Evolutionary conservation across 805 yeast species (phyloP).

Genomic region (Lachancea kluyveri): DNA sequence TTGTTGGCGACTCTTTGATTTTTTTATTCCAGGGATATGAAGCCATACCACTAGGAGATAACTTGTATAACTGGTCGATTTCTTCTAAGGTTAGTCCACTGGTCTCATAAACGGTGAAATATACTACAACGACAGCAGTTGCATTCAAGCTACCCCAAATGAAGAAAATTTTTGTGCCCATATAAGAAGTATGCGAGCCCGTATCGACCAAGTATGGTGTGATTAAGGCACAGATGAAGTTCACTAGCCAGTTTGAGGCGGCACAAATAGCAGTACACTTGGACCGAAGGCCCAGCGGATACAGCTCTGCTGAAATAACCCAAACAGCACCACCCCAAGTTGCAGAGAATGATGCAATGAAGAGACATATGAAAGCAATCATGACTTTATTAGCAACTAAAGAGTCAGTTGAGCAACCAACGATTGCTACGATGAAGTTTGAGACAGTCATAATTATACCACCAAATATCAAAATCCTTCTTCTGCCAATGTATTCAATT

Average conservation of each 20-base stretch:
- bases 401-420: slow-evolving; percentile 44
- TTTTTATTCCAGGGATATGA: slow-evolving; percentile 39
- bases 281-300: slow-evolving; percentile 67
- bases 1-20: slow-evolving; percentile 13
- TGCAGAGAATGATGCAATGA: slow-evolving; percentile 71
- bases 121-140: slow-evolving; percentile 52
- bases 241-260: slow-evolving; percentile 75
- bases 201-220: slow-evolving; percentile 73
- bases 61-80: slow-evolving; percentile 65
- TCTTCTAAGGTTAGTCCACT: slow-evolving; percentile 76
- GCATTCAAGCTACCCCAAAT: slow-evolving; percentile 73
- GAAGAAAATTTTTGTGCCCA: slow-evolving; percentile 70
- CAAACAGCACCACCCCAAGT: slow-evolving; percentile 82
- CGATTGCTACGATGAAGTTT: slow-evolving; percentile 63
- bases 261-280: slow-evolving; percentile 71
- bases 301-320: slow-evolving; percentile 64
- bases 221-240: slow-evolving; percentile 65
- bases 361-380: slow-evolving; percentile 61
- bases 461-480: slow-evolving; percentile 63
- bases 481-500: slow-evolving; percentile 76
- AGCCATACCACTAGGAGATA: slow-evolving; percentile 48
- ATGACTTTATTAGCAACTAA: slow-evolving; percentile 46
- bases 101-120: slow-evolving; percentile 70
- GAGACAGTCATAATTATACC: slow-evolving; percentile 70
- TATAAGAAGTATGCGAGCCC: slow-evolving; percentile 58